Base-by-base conservation (phyloP, 768 basidiomycete genomes). In the Lepiota venenata region DNA sequence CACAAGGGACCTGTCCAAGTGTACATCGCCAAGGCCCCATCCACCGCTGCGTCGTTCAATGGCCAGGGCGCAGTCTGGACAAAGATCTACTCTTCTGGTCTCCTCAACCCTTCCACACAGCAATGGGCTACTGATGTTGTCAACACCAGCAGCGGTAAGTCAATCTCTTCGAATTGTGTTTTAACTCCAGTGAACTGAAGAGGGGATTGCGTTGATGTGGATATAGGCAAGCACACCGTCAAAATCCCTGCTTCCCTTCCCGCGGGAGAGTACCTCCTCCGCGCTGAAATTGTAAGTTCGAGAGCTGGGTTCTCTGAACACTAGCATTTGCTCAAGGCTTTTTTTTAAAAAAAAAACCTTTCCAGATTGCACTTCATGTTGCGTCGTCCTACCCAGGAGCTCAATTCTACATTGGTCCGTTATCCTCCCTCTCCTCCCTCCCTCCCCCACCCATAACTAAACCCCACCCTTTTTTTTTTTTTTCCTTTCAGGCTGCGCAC, bases 1-100 rank as follows among this genome's bases (percentile, higher is more conserved):
- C 79, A 80, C 69, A 78, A 78, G 59, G 79, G 79, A 3, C 69
- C 77, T 16, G 76, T 77, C 7, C 71, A 76, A 45, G 77, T 80
- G 20, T 80, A 78, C 60, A 68, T 80, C 55, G 79, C 79, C 52
- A 77, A 79, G 60, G 79, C 77, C 15, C 74, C 77, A 0, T 39
- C 56, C 18, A 67, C 66, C 21, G 72, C 66, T 38, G 62, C 65
- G n/a, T 56, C 48, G 39, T 73, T 69, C 61, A 69, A 70, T 27
- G 74, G 74, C 37, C 64, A 65, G 53, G 79, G 78, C 27, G 54
- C 74, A 12, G 77, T 81, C 18, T 81, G 79, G 78, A 80, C 78
- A 25, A 81, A 79, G 70, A 75, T 81, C 37, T 80, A 55, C 22
- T 54, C 32, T 22, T 50, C 48, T 18, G 29, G 40, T 22, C 47